These are phyloP conservation scores for Neostapfia colusana DNA, from an alignment of 176 grass and related monocot genomes.

Conservation along the genomic window DNA sequence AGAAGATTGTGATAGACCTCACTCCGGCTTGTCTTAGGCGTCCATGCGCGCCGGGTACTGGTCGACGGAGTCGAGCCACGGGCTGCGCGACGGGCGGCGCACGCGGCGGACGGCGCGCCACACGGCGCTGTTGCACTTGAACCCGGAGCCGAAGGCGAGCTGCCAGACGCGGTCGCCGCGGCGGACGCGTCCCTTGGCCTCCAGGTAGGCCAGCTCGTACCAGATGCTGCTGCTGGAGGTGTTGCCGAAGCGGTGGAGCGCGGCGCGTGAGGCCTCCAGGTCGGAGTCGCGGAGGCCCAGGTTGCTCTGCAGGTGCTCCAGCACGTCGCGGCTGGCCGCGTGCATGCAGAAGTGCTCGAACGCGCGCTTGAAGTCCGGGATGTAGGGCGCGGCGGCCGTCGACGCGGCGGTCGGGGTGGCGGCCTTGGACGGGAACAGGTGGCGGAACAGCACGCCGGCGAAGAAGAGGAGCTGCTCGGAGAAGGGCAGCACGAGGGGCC, in stretches of 20 bases:
- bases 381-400: conserved; percentile 64
- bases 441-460: conserved; percentile 81
- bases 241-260: conserved; percentile 95
- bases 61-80: conserved; percentile 78
- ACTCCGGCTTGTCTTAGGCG: conserved; percentile 8
- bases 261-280: conserved; percentile 86
- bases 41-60: conserved; percentile 64
- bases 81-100: conserved; percentile 65
- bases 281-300: conserved; percentile 67
- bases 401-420: conserved; percentile 29
- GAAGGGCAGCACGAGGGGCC: conserved; percentile 87
- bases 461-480: conserved; percentile 97
- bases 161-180: conserved; percentile 96
- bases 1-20: background rate
- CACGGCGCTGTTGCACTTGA: conserved; percentile 99
- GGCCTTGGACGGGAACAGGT: conserved; percentile 69
- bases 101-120: conserved; percentile 80
- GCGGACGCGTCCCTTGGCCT: conserved; percentile 83
- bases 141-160: conserved; percentile 94
- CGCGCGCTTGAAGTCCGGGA: conserved; percentile 94
- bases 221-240: conserved; percentile 97
- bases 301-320: conserved; percentile 88
- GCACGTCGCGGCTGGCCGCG: conserved; percentile 86
- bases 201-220: conserved; percentile 94
- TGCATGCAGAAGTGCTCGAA: conserved; percentile 99